phyloP scores from a whole-genome alignment of 805 yeast genomes.

The Yarrowia phangngaensis region DNA sequence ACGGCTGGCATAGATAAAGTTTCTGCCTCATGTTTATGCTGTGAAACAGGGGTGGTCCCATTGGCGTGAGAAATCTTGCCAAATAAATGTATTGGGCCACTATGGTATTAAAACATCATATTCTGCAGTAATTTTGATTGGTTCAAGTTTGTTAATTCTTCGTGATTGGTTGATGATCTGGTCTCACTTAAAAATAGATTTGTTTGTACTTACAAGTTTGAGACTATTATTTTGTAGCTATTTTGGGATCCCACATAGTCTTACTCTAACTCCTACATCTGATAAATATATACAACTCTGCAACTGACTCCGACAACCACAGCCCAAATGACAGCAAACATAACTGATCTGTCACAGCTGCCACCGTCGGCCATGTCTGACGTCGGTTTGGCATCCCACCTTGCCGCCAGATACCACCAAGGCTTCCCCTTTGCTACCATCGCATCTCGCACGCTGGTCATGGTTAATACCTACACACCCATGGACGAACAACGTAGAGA shows the following conservation, averaged over 20 bases:
- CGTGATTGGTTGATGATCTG: no score
- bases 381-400: slow-evolving; percentile 43
- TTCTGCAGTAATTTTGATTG: no score
- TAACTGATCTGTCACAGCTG: slow-evolving; percentile 40
- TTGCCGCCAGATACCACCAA: slow-evolving; percentile 44
- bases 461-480: slow-evolving; percentile 42
- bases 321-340: slow-evolving; percentile 19
- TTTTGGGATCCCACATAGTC: slow-evolving; percentile 12
- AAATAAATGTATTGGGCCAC: no score
- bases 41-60: slow-evolving; percentile 11
- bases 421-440: slow-evolving; percentile 43
- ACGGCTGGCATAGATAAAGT: slow-evolving; percentile 6
- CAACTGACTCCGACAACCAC: not conserved
- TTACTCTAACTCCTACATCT: not conserved
- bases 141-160: no score
- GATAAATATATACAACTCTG: no score
- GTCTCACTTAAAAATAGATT: slow-evolving; percentile 3
- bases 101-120: no score
- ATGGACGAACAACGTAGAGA: slow-evolving; percentile 26
- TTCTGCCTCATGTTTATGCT: not conserved
- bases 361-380: slow-evolving; percentile 41
- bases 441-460: slow-evolving; percentile 41
- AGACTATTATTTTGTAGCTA: slow-evolving; percentile 10
- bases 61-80: no score
- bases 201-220: not conserved